Percentiles rank a stretch among this genome's conserved stretches.
Conservation (phyloP, 1,284 basidiomycete species). For the Neonothopanus nambi region DNA sequence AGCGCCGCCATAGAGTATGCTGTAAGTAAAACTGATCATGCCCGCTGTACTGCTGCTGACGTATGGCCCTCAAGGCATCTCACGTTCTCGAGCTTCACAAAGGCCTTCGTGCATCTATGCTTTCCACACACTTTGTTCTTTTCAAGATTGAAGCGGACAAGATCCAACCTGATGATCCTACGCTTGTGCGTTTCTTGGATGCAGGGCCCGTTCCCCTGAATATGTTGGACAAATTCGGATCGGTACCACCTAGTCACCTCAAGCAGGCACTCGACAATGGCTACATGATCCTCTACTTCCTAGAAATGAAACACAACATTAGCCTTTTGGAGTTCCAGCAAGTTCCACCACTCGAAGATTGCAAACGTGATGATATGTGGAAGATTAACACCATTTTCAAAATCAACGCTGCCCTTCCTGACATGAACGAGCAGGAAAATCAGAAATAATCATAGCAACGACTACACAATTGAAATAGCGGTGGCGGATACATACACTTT, state of each 20-base stretch:
- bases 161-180: slow-evolving; percentile 9
- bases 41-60: not conserved
- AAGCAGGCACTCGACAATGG: slow-evolving; percentile 1
- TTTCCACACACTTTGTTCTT: slow-evolving; percentile 11
- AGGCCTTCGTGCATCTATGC: slow-evolving; percentile 5
- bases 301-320: slow-evolving; percentile 12
- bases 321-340: slow-evolving; percentile 11
- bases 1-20: slow-evolving; percentile 12
- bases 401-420: slow-evolving; percentile 10
- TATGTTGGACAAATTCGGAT: not conserved
- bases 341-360: slow-evolving; percentile 11
- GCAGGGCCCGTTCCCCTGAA: slow-evolving; percentile 3
- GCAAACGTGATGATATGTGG: slow-evolving; percentile 14
- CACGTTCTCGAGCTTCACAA: slow-evolving; percentile 14
- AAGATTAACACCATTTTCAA: slow-evolving; percentile 11
- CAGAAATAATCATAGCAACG: too few relatives aligned
- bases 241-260: not conserved
- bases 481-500: too few relatives aligned
- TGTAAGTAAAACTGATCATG: too few relatives aligned
- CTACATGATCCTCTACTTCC: slow-evolving; percentile 12
- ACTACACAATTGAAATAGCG: too few relatives aligned
- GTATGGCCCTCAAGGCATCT: slow-evolving; percentile 9
- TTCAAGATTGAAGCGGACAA: slow-evolving; percentile 10
- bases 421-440: not conserved
- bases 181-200: slow-evolving; percentile 11